Conservation (phyloP, 2,329 filamentous ascomycete species). For the Tolypocladium pustulatum region DNA sequence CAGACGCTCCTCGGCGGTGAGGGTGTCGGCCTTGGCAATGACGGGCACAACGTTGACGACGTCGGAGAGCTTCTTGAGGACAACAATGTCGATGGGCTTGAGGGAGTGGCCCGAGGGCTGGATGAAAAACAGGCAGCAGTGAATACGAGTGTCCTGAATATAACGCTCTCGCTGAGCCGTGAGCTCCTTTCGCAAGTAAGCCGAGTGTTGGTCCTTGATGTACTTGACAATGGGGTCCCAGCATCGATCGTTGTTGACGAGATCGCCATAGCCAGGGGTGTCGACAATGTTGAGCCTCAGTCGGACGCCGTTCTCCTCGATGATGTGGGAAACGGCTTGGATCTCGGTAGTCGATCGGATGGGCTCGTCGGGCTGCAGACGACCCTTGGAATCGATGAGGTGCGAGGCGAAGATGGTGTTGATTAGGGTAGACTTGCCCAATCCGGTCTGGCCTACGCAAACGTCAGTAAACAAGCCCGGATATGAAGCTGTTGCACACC, state of each 20-base stretch:
- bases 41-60: constrained; percentile 98
- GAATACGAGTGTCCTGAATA: constrained; percentile 97
- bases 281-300: constrained; percentile 98
- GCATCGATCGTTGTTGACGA: constrained; percentile 99
- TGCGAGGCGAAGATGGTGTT: constrained; percentile 99
- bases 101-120: constrained; percentile 95
- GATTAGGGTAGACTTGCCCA: constrained; percentile 98
- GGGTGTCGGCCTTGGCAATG: constrained; percentile 94
- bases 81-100: constrained; percentile 98
- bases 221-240: constrained; percentile 99
- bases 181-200: constrained; percentile 97
- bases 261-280: constrained; percentile 93
- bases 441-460: constrained; percentile 78
- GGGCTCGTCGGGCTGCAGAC: constrained; percentile 82
- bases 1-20: constrained; percentile 89
- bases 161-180: constrained; percentile 98
- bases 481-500: background rate
- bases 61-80: constrained; percentile 98
- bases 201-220: constrained; percentile 99
- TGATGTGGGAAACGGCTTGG: constrained; percentile 94
- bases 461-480: constrained; percentile 5
- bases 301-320: constrained; percentile 98
- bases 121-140: constrained; percentile 99
- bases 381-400: constrained; percentile 97
- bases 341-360: constrained; percentile 96